Conservation (phyloP, 1,284 basidiomycete species). For the Tylopilus sp. region DNA sequence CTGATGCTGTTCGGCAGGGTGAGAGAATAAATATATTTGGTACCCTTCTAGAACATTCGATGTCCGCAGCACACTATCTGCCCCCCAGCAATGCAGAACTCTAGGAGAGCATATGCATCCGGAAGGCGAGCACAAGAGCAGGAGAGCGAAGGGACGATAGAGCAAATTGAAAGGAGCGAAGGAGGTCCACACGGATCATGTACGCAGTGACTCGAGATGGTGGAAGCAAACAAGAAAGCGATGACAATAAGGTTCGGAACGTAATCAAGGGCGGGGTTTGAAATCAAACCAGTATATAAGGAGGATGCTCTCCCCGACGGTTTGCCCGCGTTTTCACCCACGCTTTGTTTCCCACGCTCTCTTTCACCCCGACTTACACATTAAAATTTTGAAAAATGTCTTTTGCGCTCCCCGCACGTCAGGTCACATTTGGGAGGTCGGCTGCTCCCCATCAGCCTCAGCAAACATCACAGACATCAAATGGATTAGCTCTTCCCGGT, state of each 20-base stretch:
- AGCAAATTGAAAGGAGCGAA: background rate
- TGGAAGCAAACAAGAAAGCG: slow-evolving; percentile 27
- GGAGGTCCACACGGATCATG: slow-evolving; percentile 15
- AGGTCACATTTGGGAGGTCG: slow-evolving; percentile 67
- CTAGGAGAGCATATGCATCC: background rate
- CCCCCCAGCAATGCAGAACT: too few relatives aligned
- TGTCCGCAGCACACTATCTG: slow-evolving; percentile 4
- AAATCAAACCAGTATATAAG: slow-evolving; percentile 31
- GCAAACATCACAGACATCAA: slow-evolving; percentile 36
- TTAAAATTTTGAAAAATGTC: slow-evolving; percentile 45
- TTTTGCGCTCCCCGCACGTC: slow-evolving; percentile 69
- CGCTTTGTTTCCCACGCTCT: slow-evolving; percentile 30
- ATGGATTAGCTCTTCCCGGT: slow-evolving; percentile 47
- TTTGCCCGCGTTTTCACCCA: slow-evolving; percentile 24
- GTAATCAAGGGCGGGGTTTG: slow-evolving; percentile 32
- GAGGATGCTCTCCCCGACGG: slow-evolving; percentile 4
- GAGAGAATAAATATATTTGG: slow-evolving; percentile 18
- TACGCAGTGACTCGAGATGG: slow-evolving; percentile 9
- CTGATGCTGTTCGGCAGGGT: slow-evolving; percentile 12
- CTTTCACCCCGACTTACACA: slow-evolving; percentile 21
- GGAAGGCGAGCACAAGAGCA: background rate
- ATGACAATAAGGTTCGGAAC: slow-evolving; percentile 4
- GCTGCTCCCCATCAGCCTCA: slow-evolving; percentile 44
- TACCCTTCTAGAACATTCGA: slow-evolving; percentile 26
- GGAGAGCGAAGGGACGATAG: too few relatives aligned